These are phyloP conservation scores for Starmerella stigmatis DNA, from an alignment of 805 yeast genomes.

Conservation along the genomic window DNA sequence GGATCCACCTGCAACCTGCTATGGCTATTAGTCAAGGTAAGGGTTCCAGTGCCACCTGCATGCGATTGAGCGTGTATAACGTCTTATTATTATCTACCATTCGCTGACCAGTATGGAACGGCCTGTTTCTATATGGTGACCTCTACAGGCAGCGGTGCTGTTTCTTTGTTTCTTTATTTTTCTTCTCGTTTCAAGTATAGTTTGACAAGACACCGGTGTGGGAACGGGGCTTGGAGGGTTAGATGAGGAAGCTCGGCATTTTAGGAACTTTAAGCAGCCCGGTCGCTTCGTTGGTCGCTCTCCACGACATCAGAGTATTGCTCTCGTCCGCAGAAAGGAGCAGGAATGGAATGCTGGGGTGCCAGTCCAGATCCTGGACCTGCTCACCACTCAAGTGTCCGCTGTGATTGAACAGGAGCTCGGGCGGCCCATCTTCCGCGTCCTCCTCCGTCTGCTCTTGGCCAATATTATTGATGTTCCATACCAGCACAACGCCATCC, in stretches of 20 bases:
- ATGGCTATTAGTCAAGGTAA: background rate
- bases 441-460: slow-evolving; percentile 79
- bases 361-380: slow-evolving; percentile 32
- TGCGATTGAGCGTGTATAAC: background rate
- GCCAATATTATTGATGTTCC: slow-evolving; percentile 75
- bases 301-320: slow-evolving; percentile 20
- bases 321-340: slow-evolving; percentile 18
- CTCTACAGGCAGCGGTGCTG: no score
- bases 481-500: slow-evolving; percentile 65
- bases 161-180: no score
- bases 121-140: no score
- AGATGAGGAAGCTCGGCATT: slow-evolving; percentile 15
- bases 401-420: slow-evolving; percentile 81
- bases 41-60: slow-evolving; percentile 1
- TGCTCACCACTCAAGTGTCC: slow-evolving; percentile 42
- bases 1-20: no score
- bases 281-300: slow-evolving; percentile 14
- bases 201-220: no score
- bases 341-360: slow-evolving; percentile 14
- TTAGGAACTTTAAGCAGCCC: slow-evolving; percentile 9
- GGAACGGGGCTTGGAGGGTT: no score
- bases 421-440: slow-evolving; percentile 85
- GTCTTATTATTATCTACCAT: no score
- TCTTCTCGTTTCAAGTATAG: no score
- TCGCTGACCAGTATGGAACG: no score